These are phyloP conservation scores for Termitomyces sp. DNA, from an alignment of 768 basidiomycete genomes.

Conservation along the genomic window DNA sequence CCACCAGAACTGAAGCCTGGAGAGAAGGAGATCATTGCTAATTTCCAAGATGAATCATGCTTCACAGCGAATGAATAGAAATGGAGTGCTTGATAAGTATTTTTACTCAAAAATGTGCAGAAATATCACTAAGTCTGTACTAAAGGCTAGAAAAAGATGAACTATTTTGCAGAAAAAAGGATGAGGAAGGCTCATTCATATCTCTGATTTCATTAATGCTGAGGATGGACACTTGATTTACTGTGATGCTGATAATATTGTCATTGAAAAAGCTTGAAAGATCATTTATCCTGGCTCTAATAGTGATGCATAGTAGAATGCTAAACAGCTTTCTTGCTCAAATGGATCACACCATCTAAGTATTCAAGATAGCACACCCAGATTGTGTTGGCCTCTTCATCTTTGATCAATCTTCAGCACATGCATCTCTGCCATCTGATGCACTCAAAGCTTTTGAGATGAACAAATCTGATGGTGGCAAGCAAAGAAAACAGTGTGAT, in stretches of 20 bases:
- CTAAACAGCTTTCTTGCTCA: no score
- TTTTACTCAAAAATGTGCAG: no score
- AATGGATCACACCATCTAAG: no score
- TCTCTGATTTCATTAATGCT: neutral
- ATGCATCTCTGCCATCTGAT: neutral
- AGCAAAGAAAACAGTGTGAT: slow-evolving; percentile 22
- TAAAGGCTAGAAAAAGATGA: neutral
- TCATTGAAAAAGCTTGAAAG: neutral
- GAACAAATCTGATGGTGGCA: slow-evolving; percentile 17
- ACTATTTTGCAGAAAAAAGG: neutral
- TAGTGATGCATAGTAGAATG: no score
- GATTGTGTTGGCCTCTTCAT: no score
- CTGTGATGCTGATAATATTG: neutral
- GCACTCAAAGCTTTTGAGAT: neutral
- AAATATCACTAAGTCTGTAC: neutral
- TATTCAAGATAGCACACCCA: no score
- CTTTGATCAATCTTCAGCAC: no score
- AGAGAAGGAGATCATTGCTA: slow-evolving; percentile 1
- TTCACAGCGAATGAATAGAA: no score
- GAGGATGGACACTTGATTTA: neutral
- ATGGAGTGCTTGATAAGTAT: no score
- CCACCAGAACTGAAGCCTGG: neutral
- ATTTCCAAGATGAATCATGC: neutral
- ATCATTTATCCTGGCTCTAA: neutral
- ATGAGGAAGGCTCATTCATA: neutral